Base-by-base conservation (phyloP, 192 early-diverging fungal genomes). In the Nowakowskiella sp. region DNA sequence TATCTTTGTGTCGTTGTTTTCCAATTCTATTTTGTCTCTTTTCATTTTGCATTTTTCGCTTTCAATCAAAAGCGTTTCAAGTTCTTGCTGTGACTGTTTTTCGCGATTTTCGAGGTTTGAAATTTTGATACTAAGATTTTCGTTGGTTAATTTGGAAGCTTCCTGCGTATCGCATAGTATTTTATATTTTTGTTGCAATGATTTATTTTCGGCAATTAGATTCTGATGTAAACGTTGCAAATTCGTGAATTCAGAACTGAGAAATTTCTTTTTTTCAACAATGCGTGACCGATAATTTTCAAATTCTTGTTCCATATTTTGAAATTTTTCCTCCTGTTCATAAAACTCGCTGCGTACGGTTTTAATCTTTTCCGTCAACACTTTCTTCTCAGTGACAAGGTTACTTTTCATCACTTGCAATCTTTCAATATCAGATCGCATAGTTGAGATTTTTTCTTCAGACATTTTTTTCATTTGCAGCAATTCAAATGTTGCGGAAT, bases 351-450 rank as follows among this genome's bases (percentile, higher is more conserved):
- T 16, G 2, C 77, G 52, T 21, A 66, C 58, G 6, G 49, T 21
- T 44, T 73, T 69, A 47, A 69, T 51, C 46, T 72, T 69, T 19
- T 79, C 77, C 16, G 71, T 66, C 1, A 79, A 51, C 31, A 60
- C 45, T 7, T 65, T 56, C 42, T 79, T 79, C 55, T 79, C 77
- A 23, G 57, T 66, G 5, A 71, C 57, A 13, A 79, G 57, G 43
- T 58, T 67, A 13, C 47, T 49, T 45, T 70, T 70, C 13, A 66
- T 56, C 9, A 47, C 48, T 30, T 47, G 69, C 19, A 79, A 63
- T 29, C 69, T 71, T 29, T 79, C 73, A 16, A 76, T 49, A 31
- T 72, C 64, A n/a, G 75, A 71, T 31, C 65, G 64, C 8, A 79
- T 58, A 2, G 54, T 31, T 29, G 61, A 47, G 4, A 42, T 53